Evolutionary conservation across 805 yeast species (phyloP), one percentile per base, ranked within the genome.

Genomic region (Tetrapisispora namnaoensis): DNA sequence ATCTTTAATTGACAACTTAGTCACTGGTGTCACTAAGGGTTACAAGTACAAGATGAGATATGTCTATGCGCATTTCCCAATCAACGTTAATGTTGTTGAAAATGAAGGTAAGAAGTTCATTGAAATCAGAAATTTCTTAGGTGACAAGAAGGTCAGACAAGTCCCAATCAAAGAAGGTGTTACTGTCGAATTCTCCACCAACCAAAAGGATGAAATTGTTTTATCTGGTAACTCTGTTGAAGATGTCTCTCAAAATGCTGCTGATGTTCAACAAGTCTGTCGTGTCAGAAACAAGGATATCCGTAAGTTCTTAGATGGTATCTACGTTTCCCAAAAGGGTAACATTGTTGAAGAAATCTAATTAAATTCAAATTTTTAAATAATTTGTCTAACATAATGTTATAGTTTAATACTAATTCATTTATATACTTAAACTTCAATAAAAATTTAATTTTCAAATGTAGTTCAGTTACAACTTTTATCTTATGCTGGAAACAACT

Each of bases 51-150:
- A 93, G 87, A 85, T 93, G 97, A 89, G 98, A 82, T 90, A 88
- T 75, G 99, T 93, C 59, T 95, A 91, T 73, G 99, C 99, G 83
- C 99, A 93, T 87, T 93, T 93, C 96, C 99, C 99, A 74, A 93
- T 95, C 78, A 93, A 93, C 78, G 96, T 93, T 63, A 91, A 90
- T 80, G 74, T 89, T 62, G 71, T 86, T 70, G 87, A 86, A 60
- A 77, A 79, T 67, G 91, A 91, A 52, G 87, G 86, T 63, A 65
- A 71, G 47, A 74, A 78, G 58, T 80, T 68, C 68, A 85, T 91
- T 65, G 98, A 93, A 81, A 90, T 93, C 81, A 90, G 98, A 87
- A 93, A 93, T 82, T 93, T 87, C 85, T 83, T 93, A 77, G 99
- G 99, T 79, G 98, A 93, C 82, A 93, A 89, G 85, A 82, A 88